Conservation (phyloP, 2,329 filamentous ascomycete species). For the Zopfia rhizophila region DNA sequence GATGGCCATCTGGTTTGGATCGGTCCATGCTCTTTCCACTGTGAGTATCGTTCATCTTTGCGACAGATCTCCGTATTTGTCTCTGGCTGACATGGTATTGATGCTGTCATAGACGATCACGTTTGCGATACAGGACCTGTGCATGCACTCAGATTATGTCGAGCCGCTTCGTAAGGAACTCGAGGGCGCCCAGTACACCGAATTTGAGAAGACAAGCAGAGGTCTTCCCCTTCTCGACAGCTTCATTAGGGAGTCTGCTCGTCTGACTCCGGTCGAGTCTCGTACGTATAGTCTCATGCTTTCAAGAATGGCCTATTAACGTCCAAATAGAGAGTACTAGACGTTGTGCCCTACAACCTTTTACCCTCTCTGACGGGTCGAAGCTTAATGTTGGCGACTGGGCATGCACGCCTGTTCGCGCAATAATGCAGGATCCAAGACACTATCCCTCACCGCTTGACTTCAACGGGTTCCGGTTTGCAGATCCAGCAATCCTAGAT, state of each 20-base stretch:
- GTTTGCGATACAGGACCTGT: conserved; percentile 30
- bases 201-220: conserved; percentile 20
- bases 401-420: conserved; percentile 28
- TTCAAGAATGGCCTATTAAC: background rate
- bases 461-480: conserved; percentile 34
- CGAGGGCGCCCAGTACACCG: conserved; percentile 18
- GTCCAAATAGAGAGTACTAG: conserved; percentile 23
- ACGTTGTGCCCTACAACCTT: conserved; percentile 25
- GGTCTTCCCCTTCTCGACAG: conserved; percentile 34
- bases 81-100: background rate
- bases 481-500: conserved; percentile 13
- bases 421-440: conserved; percentile 24
- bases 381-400: conserved; percentile 28
- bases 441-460: conserved; percentile 22
- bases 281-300: conserved; percentile 12
- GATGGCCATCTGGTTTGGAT: conserved; percentile 50
- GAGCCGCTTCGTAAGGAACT: conserved; percentile 27
- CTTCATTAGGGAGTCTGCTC: conserved; percentile 32
- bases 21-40: conserved; percentile 39
- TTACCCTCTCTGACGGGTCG: conserved; percentile 26
- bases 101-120: conserved; percentile 13
- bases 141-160: conserved; percentile 29
- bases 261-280: conserved; percentile 30
- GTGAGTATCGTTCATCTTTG: conserved; percentile 20
- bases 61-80: background rate